These are phyloP conservation scores for Phytophthora colocasiae DNA, from an alignment of 352 stramenopile species.

Conservation along the genomic window DNA sequence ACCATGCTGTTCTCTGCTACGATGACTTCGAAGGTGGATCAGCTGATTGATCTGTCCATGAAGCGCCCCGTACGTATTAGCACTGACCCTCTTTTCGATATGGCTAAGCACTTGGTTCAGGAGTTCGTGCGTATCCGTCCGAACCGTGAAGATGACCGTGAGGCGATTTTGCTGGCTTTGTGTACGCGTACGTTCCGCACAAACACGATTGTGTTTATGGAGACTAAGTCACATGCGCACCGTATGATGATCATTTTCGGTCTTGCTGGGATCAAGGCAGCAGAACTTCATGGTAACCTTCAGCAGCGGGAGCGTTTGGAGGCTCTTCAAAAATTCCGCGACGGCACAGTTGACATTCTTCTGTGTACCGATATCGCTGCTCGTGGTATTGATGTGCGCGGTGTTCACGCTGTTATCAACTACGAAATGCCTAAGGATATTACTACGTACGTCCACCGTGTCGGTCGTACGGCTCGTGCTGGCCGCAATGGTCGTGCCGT, in stretches of 20 bases:
- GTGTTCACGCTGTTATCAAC: constrained; percentile 99
- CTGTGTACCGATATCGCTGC: constrained; percentile 99
- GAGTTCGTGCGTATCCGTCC: constrained; percentile 98
- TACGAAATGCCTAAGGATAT: constrained; percentile 99
- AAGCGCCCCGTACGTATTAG: constrained; percentile 96
- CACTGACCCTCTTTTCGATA: constrained; percentile 94
- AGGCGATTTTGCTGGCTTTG: constrained; percentile 96
- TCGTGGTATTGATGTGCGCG: constrained; percentile 97
- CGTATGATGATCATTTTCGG: constrained; percentile 97
- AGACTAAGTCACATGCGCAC: constrained; percentile 97
- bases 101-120: constrained; percentile 96
- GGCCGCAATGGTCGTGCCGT: constrained; percentile 93
- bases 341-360: constrained; percentile 96
- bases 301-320: constrained; percentile 96
- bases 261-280: constrained; percentile 95
- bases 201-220: constrained; percentile 99
- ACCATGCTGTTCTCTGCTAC: constrained; percentile 99
- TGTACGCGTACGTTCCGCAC: constrained; percentile 95
- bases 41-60: constrained; percentile 97
- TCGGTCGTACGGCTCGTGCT: constrained; percentile 98
- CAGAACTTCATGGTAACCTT: constrained; percentile 98
- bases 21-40: constrained; percentile 97
- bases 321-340: constrained; percentile 96
- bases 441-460: constrained; percentile 98
- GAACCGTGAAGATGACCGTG: constrained; percentile 92